phyloP scores from a whole-genome alignment of 1,139 yeast genomes.

The Suzukiozyma palmioleophila region DNA sequence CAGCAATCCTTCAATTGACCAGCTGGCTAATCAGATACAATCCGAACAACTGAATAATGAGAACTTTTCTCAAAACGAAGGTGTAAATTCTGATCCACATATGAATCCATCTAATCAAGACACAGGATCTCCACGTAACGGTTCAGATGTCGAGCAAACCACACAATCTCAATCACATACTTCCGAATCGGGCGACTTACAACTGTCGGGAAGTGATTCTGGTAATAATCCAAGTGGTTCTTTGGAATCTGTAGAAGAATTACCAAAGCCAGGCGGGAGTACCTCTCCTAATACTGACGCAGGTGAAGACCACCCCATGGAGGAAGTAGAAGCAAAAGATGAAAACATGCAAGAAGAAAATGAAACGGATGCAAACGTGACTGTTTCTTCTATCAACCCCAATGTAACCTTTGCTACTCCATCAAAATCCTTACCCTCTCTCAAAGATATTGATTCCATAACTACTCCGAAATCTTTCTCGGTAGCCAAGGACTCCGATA shows the following conservation, averaged over 20 bases:
- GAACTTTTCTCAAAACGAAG: too few species aligned
- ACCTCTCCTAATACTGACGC: not conserved
- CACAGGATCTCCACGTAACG: too few species aligned
- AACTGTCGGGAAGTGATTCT: not conserved
- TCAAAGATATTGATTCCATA: constrained; percentile 41
- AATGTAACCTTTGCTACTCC: constrained; percentile 33
- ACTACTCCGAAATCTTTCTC: constrained; percentile 40
- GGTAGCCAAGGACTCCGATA: constrained; percentile 33
- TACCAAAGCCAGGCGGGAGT: not conserved
- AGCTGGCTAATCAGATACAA: too few species aligned
- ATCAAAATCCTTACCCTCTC: constrained; percentile 39
- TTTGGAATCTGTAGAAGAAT: not conserved
- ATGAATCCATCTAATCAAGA: too few species aligned
- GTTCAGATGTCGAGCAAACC: too few species aligned
- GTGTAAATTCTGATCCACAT: too few species aligned
- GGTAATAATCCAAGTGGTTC: not conserved
- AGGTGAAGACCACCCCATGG: not conserved
- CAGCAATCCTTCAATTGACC: too few species aligned
- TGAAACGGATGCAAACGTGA: not conserved
- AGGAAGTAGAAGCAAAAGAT: constrained; percentile 4
- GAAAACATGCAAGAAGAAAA: not conserved
- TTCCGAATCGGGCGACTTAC: too few species aligned
- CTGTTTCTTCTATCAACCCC: constrained; percentile 1
- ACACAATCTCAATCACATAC: too few species aligned
- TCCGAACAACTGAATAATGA: too few species aligned